Evolutionary conservation across 371 early-diverging fungal species (phyloP).

Genomic region (Apophysomyces ossiformis): DNA sequence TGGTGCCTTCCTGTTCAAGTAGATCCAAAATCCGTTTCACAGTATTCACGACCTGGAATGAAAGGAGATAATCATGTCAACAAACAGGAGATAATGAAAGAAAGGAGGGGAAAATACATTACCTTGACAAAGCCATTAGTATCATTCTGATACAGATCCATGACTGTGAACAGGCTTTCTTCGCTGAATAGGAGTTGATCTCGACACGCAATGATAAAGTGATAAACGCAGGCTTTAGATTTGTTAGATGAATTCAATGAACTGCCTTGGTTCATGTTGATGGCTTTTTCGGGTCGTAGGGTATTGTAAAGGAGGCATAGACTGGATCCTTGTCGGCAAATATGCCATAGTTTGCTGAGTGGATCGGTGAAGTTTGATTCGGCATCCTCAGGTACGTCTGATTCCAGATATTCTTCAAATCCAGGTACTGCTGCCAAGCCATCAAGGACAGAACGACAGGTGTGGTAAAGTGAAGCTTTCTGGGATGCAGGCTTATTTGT

Average conservation of each 20-base stretch:
- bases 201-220: constrained; percentile 75
- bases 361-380: constrained; percentile 59
- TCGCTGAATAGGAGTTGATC: constrained; percentile 70
- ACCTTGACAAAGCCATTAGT: constrained; percentile 95
- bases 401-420: constrained; percentile 56
- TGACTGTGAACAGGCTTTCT: constrained; percentile 81
- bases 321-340: constrained; percentile 88
- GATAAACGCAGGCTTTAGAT: constrained; percentile 79
- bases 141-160: constrained; percentile 90
- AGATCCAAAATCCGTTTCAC: constrained; percentile 13
- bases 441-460: constrained; percentile 62
- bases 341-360: constrained; percentile 83
- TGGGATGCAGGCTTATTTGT: constrained; percentile 36
- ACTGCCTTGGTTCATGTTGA: constrained; percentile 53
- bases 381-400: constrained; percentile 14
- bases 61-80: neutral
- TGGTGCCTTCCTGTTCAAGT: constrained; percentile 2
- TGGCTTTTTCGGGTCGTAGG: constrained; percentile 60
- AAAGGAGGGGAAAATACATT: constrained; percentile 4
- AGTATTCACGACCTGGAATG: constrained; percentile 17
- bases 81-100: constrained; percentile 1
- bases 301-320: constrained; percentile 84
- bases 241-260: constrained; percentile 60
- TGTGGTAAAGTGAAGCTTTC: constrained; percentile 66
- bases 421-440: constrained; percentile 63